Percentiles rank a stretch among this genome's conserved stretches.
These are phyloP conservation scores for Metrosideros polymorpha DNA, from an alignment of 441 rosid species.

Conservation along the genomic window DNA sequence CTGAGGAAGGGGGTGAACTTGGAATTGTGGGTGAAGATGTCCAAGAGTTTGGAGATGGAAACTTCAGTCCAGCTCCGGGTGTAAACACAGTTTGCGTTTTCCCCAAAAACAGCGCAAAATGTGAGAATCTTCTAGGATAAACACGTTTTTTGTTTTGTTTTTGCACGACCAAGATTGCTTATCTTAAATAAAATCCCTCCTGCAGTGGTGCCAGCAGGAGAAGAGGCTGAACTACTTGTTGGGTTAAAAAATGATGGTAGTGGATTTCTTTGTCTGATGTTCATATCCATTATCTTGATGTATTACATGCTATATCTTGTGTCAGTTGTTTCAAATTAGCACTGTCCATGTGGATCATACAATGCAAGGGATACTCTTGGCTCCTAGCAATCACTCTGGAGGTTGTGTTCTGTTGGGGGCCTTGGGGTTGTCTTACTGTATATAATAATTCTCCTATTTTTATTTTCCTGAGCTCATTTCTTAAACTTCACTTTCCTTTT, in stretches of 20 bases:
- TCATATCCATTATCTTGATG: not conserved
- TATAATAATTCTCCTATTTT: not conserved
- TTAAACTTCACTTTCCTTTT: not conserved
- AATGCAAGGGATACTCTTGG: not conserved
- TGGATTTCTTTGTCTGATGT: not conserved
- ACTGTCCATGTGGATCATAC: not conserved
- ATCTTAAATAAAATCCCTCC: not conserved
- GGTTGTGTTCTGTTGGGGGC: not conserved
- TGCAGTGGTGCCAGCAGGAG: constrained; percentile 89
- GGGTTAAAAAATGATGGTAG: constrained; percentile 89
- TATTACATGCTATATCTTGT: not conserved
- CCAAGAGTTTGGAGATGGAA: constrained; percentile 51
- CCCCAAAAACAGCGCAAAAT: constrained; percentile 71
- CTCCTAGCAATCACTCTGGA: not conserved
- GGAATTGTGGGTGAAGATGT: constrained; percentile 79
- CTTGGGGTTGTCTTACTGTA: not conserved
- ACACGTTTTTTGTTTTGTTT: not conserved
- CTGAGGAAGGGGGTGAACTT: constrained; percentile 49
- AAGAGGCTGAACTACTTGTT: constrained; percentile 78
- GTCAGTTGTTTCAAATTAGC: not conserved
- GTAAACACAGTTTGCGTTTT: constrained; percentile 66
- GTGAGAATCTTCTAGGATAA: constrained; percentile 21
- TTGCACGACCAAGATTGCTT: not conserved
- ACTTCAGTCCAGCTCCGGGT: constrained; percentile 61
- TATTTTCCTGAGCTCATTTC: not conserved